Percentiles rank a stretch among this genome's conserved stretches.
Evolutionary conservation across 2,329 filamentous ascomycete species (phyloP).

Genomic region (Epichloe coenophiala): DNA sequence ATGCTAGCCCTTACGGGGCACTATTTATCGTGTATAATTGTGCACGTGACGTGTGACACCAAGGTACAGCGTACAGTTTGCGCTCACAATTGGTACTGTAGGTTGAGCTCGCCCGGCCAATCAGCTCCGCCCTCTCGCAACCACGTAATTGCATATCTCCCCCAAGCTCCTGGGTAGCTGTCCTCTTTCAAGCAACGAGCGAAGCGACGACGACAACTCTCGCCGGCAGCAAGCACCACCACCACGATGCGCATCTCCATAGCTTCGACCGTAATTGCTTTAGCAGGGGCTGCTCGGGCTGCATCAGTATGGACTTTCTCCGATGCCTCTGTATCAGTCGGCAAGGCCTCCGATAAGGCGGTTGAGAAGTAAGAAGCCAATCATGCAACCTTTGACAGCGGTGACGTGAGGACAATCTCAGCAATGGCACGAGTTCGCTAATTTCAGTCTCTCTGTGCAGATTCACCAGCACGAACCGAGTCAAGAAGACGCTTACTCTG

Average conservation of each 20-base stretch:
- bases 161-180: slow-evolving; percentile 12
- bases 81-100: not conserved
- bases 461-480: slow-evolving; percentile 42
- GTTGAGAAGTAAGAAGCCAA: slow-evolving; percentile 50
- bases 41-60: no score
- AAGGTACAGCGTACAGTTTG: not conserved
- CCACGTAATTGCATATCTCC: slow-evolving; percentile 10
- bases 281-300: slow-evolving; percentile 36
- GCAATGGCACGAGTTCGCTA: not conserved
- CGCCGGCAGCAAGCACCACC: slow-evolving; percentile 6
- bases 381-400: not conserved
- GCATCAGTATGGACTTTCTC: slow-evolving; percentile 58
- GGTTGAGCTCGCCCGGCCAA: slow-evolving; percentile 7
- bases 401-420: not conserved
- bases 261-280: slow-evolving; percentile 28
- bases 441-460: slow-evolving; percentile 23
- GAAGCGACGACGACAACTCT: slow-evolving; percentile 5
- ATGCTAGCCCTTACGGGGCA: no score
- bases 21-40: no score
- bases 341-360: slow-evolving; percentile 48
- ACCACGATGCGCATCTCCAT: slow-evolving; percentile 25
- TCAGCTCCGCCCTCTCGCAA: slow-evolving; percentile 7
- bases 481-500: slow-evolving; percentile 52
- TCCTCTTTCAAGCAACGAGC: slow-evolving; percentile 13
- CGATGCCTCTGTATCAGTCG: slow-evolving; percentile 55